phyloP scores from a whole-genome alignment of 2,329 filamentous ascomycete genomes.

The Acrocalymma vagum region DNA sequence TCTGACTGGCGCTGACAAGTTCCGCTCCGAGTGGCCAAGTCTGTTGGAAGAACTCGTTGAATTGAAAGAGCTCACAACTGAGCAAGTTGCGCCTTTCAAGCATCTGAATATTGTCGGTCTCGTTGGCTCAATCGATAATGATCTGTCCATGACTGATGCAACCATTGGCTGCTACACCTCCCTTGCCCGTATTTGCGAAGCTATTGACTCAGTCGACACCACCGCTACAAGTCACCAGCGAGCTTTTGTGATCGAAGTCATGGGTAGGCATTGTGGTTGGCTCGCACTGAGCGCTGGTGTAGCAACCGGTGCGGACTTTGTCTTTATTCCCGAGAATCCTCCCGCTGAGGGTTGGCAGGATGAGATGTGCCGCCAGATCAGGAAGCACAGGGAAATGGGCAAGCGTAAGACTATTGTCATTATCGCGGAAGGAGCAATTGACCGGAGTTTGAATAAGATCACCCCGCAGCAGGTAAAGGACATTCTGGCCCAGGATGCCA shows the following conservation, averaged over 20 bases:
- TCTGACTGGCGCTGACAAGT: constrained; percentile 92
- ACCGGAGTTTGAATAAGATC: constrained; percentile 81
- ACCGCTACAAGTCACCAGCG: constrained; percentile 93
- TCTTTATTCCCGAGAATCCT: constrained; percentile 96
- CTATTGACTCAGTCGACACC: constrained; percentile 96
- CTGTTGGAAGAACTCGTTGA: constrained; percentile 85
- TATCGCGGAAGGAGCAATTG: constrained; percentile 87
- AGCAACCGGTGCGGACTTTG: constrained; percentile 92
- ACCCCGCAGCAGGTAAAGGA: constrained; percentile 83
- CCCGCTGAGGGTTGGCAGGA: constrained; percentile 84
- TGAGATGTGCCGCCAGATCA: constrained; percentile 37
- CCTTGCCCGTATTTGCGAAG: constrained; percentile 89
- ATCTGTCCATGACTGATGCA: constrained; percentile 95
- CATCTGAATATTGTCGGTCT: constrained; percentile 96
- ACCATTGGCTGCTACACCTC: constrained; percentile 98
- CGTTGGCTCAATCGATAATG: constrained; percentile 98
- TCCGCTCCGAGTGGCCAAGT: constrained; percentile 90
- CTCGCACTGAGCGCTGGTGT: constrained; percentile 95
- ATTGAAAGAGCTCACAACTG: constrained; percentile 72
- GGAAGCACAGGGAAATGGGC: constrained; percentile 82
- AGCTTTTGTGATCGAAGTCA: constrained; percentile 94
- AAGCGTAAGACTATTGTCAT: constrained; percentile 99
- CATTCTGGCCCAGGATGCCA: constrained; percentile 81
- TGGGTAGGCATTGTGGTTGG: constrained; percentile 98
- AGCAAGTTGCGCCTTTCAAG: constrained; percentile 78